Conservation (phyloP, 2,329 filamentous ascomycete species). For the Xylaria hypoxylon region DNA sequence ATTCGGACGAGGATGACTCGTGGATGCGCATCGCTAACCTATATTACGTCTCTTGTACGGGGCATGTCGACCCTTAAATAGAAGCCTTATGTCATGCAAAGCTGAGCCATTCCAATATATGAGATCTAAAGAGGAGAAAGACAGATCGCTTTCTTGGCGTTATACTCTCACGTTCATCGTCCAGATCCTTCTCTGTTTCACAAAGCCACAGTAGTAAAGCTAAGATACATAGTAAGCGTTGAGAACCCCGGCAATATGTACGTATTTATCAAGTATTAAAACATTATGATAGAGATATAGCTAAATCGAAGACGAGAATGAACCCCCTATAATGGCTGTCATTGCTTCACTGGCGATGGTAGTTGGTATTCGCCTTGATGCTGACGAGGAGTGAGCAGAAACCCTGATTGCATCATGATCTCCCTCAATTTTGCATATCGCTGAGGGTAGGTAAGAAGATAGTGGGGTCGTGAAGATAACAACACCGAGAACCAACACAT, state of each 20-base stretch:
- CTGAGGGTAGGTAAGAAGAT: slow-evolving; percentile 16
- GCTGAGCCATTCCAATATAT: background rate
- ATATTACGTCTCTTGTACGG: background rate
- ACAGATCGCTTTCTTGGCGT: background rate
- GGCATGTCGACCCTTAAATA: background rate
- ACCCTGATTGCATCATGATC: slow-evolving; percentile 12
- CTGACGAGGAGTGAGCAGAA: slow-evolving; percentile 12
- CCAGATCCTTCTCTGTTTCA: background rate
- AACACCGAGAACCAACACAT: slow-evolving; percentile 10
- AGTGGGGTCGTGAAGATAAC: slow-evolving; percentile 29
- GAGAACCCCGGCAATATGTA: background rate
- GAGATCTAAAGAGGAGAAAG: background rate
- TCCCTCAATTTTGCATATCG: slow-evolving; percentile 13
- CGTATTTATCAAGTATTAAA: background rate
- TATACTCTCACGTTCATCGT: background rate
- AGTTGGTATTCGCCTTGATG: slow-evolving; percentile 17
- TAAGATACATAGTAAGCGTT: background rate
- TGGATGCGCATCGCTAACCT: slow-evolving; percentile 6
- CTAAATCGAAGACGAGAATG: background rate
- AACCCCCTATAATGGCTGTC: background rate
- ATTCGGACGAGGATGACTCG: background rate
- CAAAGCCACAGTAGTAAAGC: background rate
- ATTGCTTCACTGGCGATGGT: slow-evolving; percentile 1
- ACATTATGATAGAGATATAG: background rate
- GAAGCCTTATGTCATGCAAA: background rate